phyloP scores from a whole-genome alignment of 2,329 filamentous ascomycete genomes.

The Pseudopyrenochaeta lycopersici region DNA sequence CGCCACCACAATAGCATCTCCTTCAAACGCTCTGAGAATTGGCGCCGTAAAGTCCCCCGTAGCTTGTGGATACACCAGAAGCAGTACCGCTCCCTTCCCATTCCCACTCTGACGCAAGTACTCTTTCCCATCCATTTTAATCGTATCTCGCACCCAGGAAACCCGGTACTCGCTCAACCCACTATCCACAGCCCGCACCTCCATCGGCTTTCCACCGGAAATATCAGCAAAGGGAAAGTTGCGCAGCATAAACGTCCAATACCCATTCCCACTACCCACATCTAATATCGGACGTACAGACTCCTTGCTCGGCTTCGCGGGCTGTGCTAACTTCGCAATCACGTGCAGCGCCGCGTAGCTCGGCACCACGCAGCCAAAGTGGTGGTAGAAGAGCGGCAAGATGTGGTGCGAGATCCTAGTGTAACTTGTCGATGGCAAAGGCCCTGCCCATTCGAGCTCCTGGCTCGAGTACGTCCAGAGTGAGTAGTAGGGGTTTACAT shows the following conservation, averaged over 20 bases:
- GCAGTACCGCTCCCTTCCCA: conserved; percentile 65
- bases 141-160: conserved; percentile 73
- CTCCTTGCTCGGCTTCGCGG: conserved; percentile 38
- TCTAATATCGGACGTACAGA: conserved; percentile 66
- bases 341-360: conserved; percentile 71
- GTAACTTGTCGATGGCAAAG: conserved; percentile 61
- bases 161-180: conserved; percentile 73
- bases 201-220: conserved; percentile 62
- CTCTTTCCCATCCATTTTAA: conserved; percentile 66
- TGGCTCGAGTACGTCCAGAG: conserved; percentile 73
- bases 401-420: conserved; percentile 71
- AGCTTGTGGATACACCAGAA: conserved; percentile 78
- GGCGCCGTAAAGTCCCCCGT: conserved; percentile 71
- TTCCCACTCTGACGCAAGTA: conserved; percentile 61
- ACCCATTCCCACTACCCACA: conserved; percentile 76
- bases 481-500: conserved; percentile 72
- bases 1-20: conserved; percentile 73
- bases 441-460: conserved; percentile 72
- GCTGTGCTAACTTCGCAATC: conserved; percentile 62
- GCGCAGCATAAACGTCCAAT: conserved; percentile 78
- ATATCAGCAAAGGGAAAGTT: conserved; percentile 71
- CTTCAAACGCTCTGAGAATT: conserved; percentile 68
- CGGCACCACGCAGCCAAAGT: conserved; percentile 78
- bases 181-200: conserved; percentile 71
- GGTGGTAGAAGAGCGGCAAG: conserved; percentile 78